Evolutionary conservation across 176 grass and related monocot genomes (phyloP).

Genomic region (Canna indica): DNA sequence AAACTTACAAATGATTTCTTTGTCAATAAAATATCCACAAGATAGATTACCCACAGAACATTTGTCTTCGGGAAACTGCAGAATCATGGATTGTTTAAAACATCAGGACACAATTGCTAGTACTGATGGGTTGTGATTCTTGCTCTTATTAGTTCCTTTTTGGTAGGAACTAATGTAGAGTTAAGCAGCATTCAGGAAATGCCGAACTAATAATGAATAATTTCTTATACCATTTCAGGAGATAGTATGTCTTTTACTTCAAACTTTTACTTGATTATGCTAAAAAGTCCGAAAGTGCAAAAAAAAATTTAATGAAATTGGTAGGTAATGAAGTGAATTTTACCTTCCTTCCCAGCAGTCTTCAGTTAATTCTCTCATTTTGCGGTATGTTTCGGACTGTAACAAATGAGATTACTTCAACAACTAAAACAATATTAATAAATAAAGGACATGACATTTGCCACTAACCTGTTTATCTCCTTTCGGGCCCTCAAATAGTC

Average conservation of each 20-base stretch:
- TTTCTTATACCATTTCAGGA: neutral
- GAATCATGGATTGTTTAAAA: neutral
- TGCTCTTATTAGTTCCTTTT: neutral
- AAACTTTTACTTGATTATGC: neutral
- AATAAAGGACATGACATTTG: constrained; percentile 16
- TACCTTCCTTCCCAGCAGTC: constrained; percentile 79
- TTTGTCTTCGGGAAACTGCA: constrained; percentile 88
- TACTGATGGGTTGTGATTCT: neutral
- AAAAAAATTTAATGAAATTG: no score
- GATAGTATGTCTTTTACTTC: neutral
- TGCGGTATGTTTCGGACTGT: constrained; percentile 77
- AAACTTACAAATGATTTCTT: constrained; percentile 69
- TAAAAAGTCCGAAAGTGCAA: no score
- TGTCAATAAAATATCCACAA: constrained; percentile 61
- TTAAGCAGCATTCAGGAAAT: neutral
- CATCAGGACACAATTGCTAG: neutral
- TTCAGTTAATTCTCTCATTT: constrained; percentile 81
- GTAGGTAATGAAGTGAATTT: neutral
- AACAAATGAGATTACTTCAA: constrained; percentile 14
- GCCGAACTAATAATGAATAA: neutral
- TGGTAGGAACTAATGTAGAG: neutral
- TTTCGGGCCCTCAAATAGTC: constrained; percentile 68
- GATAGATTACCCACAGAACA: constrained; percentile 85
- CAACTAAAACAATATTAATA: constrained; percentile 12
- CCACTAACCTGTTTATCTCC: constrained; percentile 67